Percentiles rank a stretch among this genome's conserved stretches.
Conservation (phyloP, 2,329 filamentous ascomycete species). For the Colletotrichum tofieldiae region DNA sequence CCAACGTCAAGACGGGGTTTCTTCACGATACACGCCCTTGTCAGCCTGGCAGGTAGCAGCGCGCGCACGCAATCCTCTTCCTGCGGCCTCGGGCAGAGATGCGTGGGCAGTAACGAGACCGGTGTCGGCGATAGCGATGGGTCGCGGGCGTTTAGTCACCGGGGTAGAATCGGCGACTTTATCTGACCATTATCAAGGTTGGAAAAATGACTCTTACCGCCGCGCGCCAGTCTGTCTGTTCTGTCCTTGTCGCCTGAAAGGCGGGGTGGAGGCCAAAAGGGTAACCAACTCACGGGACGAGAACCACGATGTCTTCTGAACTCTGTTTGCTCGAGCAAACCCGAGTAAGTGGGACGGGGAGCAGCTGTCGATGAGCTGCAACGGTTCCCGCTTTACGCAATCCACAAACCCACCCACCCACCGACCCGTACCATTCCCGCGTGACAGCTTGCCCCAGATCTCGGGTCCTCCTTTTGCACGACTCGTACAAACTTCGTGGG, state of each 20-base stretch:
- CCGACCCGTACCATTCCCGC: background rate
- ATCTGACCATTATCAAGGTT: background rate
- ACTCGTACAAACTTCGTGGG: background rate
- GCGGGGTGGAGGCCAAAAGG: background rate
- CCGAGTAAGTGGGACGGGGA: background rate
- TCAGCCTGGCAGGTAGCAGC: constrained; percentile 7
- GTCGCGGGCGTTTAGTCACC: background rate
- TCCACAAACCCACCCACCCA: background rate
- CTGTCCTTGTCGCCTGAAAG: background rate
- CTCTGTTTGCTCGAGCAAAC: background rate
- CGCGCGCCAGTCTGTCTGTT: background rate
- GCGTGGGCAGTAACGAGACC: background rate
- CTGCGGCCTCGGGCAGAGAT: background rate
- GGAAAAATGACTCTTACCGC: constrained; percentile 11
- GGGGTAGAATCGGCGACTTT: background rate
- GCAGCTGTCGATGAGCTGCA: constrained; percentile 5
- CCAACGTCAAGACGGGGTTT: background rate
- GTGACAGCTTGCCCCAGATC: constrained; percentile 17
- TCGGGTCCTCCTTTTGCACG: constrained; percentile 7
- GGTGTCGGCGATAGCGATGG: background rate
- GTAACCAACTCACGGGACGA: background rate
- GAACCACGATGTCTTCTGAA: background rate
- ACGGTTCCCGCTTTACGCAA: constrained; percentile 17
- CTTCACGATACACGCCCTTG: constrained; percentile 11
- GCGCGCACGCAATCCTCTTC: constrained; percentile 1